Conservation (phyloP, 768 basidiomycete genomes). For the Tulasnella calospora region DNA sequence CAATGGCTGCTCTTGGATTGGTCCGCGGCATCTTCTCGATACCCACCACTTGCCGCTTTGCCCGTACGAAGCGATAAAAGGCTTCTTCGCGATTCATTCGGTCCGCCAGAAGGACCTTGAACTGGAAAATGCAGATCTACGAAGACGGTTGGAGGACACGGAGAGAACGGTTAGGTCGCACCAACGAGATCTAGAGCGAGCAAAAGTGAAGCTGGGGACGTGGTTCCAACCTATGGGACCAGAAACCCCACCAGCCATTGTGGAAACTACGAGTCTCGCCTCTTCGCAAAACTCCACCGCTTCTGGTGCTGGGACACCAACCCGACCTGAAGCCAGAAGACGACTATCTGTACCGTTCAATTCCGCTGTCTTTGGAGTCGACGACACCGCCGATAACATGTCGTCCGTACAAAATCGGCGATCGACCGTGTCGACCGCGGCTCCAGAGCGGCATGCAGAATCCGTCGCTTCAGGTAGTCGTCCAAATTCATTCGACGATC, state of each 20-base stretch:
- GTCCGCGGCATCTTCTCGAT: conserved; percentile 40
- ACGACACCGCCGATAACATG: not conserved
- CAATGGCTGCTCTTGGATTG: conserved; percentile 54
- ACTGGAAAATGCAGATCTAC: conserved; percentile 60
- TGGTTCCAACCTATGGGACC: conserved; percentile 47
- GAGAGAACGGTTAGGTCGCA: conserved; percentile 52
- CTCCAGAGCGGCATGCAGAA: not conserved
- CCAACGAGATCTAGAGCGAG: conserved; percentile 52
- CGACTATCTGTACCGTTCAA: conserved; percentile 27
- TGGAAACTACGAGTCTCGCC: not conserved
- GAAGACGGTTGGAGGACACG: conserved; percentile 52
- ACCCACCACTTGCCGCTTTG: conserved; percentile 44
- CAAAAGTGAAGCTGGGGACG: conserved; percentile 59
- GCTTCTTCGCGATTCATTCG: conserved; percentile 49
- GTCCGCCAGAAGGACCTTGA: conserved; percentile 30
- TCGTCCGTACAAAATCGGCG: not conserved
- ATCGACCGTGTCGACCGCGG: not conserved
- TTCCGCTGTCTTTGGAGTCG: conserved; percentile 11
- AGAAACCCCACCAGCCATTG: not conserved
- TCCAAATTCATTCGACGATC: conserved; percentile 13
- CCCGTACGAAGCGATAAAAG: conserved; percentile 57
- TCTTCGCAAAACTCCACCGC: conserved; percentile 8
- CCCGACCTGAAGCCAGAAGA: conserved; percentile 19
- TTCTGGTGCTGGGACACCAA: not conserved
- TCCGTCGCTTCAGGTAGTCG: not conserved